Conservation (phyloP, 2,329 filamentous ascomycete genomes). For the Leptodontidium sp. region DNA sequence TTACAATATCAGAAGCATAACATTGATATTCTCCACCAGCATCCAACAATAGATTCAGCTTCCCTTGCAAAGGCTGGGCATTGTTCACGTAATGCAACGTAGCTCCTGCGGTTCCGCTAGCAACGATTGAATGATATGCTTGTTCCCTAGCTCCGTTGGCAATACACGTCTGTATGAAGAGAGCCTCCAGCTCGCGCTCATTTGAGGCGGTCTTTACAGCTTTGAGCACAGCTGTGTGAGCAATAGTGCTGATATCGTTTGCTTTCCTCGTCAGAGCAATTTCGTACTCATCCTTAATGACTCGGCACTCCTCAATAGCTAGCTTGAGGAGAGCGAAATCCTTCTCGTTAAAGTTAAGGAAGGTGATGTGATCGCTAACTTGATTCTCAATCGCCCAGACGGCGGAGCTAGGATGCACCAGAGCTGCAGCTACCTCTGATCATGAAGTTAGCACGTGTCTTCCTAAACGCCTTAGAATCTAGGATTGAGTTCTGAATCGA, state of each 20-base stretch:
- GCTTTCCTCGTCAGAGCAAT: slow-evolving; percentile 76
- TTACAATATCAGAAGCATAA: slow-evolving; percentile 73
- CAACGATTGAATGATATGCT: slow-evolving; percentile 88
- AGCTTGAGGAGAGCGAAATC: slow-evolving; percentile 63
- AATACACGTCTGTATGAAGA: slow-evolving; percentile 81
- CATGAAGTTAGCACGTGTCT: no score
- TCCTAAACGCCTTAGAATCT: no score
- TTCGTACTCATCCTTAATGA: slow-evolving; percentile 79
- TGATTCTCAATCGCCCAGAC: slow-evolving; percentile 83
- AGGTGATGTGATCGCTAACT: slow-evolving; percentile 74
- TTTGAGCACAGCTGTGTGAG: slow-evolving; percentile 69
- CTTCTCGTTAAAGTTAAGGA: slow-evolving; percentile 73
- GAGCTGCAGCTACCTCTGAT: slow-evolving; percentile 71
- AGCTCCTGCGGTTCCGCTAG: slow-evolving; percentile 79
- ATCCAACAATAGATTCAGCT: slow-evolving; percentile 84
- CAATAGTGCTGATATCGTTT: slow-evolving; percentile 73
- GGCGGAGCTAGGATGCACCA: slow-evolving; percentile 57
- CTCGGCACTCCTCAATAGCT: slow-evolving; percentile 73
- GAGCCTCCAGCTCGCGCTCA: slow-evolving; percentile 83
- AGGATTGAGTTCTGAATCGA: no score
- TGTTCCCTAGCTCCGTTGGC: slow-evolving; percentile 80
- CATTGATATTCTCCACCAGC: slow-evolving; percentile 80
- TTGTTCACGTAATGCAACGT: slow-evolving; percentile 91
- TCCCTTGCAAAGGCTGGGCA: slow-evolving; percentile 71
- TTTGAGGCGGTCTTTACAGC: slow-evolving; percentile 71